Base-by-base conservation (phyloP, 176 grass and related monocot genomes). In the Tillandsia fasciculata region DNA sequence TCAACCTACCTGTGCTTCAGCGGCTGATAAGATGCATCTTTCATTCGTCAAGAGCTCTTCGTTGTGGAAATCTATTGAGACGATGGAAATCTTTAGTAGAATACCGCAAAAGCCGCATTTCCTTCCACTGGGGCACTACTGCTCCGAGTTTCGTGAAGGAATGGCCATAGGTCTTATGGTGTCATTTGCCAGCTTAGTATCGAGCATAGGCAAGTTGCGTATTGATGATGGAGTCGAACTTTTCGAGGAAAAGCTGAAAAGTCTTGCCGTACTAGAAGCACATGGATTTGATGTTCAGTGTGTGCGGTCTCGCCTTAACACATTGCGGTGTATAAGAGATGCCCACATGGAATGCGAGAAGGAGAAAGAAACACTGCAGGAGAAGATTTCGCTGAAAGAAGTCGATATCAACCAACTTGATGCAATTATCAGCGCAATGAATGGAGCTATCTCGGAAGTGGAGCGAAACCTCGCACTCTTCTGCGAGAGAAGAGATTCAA, bases 131-230 rank as follows among this genome's bases (percentile, higher is more conserved):
- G 53, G 49, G 64, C 48, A 85, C 29, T 53, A 52, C 58, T 2
- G 56, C 10, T 61, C 52, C 64, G 15, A 24, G 29, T 24, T 92
- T 27, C 77, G 85, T 69, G 89, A 92, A 83, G 89, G 89, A 65
- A 78, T 78, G 20, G 89, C 89, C n/a, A 72, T 92, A 77, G 89
- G 89, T 66, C 4, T 92, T 49, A 92, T 80, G 79, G 12, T 83
- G 28, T 66, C 82, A 8, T 92, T 75, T 77, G 48, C 70, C 12
- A 77, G 68, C 48, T 54, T 88, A 56, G 82, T 83, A 56, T 33
- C 76, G n/a, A 52, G 10, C 73, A 72, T 78, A 27, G 66, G 24
- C 14, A 57, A 66, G 47, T 68, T 83, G 14, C 0, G 52, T 53
- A 83, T 92, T 63, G 71, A 61, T 52, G 71, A 88, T n/a, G 52